Evolutionary conservation across 257 asterid species (phyloP).

Genomic region (Capsicum pubescens): DNA sequence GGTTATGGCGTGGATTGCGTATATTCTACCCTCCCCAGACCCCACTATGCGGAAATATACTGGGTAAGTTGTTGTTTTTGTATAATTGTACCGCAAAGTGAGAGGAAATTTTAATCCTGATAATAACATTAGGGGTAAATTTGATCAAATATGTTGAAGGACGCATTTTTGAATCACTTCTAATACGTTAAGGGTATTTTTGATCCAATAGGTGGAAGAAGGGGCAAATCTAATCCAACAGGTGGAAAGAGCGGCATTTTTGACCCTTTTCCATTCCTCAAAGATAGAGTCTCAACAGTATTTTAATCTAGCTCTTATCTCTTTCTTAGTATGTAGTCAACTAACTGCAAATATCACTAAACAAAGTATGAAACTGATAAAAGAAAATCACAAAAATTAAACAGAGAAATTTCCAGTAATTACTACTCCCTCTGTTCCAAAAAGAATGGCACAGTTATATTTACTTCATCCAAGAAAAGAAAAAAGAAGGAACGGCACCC

Average conservation of each 20-base stretch:
- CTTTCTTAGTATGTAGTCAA: neutral
- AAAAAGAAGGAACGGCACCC: no score
- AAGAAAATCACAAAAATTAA: constrained; percentile 2
- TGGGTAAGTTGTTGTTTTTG: no score
- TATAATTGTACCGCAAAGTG: no score
- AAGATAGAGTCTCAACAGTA: neutral
- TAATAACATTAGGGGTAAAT: neutral
- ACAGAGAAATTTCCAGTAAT: neutral
- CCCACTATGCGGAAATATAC: no score
- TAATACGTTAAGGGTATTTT: neutral
- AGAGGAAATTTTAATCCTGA: neutral
- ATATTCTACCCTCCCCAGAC: no score
- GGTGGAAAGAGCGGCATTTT: neutral
- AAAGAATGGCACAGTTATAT: neutral
- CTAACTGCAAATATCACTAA: constrained; percentile 10
- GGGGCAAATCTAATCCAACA: neutral
- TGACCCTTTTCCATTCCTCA: neutral
- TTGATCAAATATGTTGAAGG: neutral
- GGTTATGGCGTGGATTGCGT: no score
- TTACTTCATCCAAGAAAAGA: no score
- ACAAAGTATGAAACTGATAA: neutral
- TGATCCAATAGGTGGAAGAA: neutral
- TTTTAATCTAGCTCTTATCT: neutral
- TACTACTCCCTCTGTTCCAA: neutral
- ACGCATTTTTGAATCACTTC: neutral